A percentile compares a stretch with the other conserved stretches of the same genome.
Conservation (phyloP, 306 rosid genomes). For the Sesbania bispinosa region DNA sequence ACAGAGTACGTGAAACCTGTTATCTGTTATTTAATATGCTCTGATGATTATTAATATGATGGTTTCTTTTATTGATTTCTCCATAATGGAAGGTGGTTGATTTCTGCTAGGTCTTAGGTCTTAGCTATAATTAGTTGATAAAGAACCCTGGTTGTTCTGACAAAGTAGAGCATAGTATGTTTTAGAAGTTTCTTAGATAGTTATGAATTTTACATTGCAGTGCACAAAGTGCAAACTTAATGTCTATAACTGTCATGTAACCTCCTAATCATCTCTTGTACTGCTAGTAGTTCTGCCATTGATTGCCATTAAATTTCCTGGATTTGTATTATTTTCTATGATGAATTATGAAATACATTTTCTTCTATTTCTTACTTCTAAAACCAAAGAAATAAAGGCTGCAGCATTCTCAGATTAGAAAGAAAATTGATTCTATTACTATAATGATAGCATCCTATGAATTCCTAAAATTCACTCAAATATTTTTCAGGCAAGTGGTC, state of each 20-base stretch:
- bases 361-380: neutral
- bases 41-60: neutral
- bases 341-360: neutral
- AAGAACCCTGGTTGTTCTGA: neutral
- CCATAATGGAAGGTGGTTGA: neutral
- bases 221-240: neutral
- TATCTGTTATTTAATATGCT: neutral
- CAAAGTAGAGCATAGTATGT: neutral
- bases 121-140: neutral
- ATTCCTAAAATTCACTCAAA: conserved; percentile 12
- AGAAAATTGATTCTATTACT: neutral
- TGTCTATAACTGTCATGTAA: neutral
- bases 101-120: no score
- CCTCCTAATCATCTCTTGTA: neutral
- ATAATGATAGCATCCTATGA: neutral
- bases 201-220: neutral
- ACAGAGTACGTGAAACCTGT: neutral
- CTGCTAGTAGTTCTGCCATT: neutral
- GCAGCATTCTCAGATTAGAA: conserved; percentile 6
- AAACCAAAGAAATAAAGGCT: neutral
- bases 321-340: conserved; percentile 19
- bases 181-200: no score
- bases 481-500: conserved; percentile 83
- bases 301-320: neutral
- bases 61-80: neutral